These are phyloP conservation scores for Fusarium floridanum DNA, from an alignment of 2,329 filamentous ascomycete genomes.

Conservation along the genomic window DNA sequence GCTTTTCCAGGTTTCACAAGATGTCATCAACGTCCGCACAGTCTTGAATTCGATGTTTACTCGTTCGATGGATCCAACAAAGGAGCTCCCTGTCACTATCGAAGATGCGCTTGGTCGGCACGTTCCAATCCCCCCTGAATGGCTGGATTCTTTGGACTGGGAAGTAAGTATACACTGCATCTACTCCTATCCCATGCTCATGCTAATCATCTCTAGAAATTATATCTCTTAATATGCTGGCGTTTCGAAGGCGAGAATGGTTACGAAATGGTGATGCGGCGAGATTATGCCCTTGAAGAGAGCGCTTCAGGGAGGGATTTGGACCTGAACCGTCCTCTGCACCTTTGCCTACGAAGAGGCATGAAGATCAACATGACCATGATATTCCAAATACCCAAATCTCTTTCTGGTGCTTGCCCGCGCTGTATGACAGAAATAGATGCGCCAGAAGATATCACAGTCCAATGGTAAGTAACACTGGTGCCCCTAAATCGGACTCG, in stretches of 20 bases:
- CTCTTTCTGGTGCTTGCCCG: background rate
- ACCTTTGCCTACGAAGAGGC: background rate
- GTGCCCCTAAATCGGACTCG: no score
- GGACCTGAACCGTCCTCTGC: background rate
- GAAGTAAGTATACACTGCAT: background rate
- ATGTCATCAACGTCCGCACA: background rate
- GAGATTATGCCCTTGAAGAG: background rate
- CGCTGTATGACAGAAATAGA: background rate
- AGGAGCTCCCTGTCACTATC: background rate
- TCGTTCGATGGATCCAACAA: background rate
- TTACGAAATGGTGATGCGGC: no score
- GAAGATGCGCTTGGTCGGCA: background rate
- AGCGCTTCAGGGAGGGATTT: background rate
- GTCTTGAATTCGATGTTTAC: background rate
- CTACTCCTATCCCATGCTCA: background rate
- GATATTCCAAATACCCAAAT: background rate
- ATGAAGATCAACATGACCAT: background rate
- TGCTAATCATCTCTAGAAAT: background rate
- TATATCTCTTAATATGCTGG: no score
- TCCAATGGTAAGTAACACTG: background rate
- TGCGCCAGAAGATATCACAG: background rate
- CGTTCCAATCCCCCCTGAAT: rapidly evolving
- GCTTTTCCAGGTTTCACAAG: background rate
- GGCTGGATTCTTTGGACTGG: background rate
- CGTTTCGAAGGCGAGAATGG: no score